These are phyloP conservation scores for Pichia sp. DNA, from an alignment of 1,139 yeast genomes.

Conservation along the genomic window DNA sequence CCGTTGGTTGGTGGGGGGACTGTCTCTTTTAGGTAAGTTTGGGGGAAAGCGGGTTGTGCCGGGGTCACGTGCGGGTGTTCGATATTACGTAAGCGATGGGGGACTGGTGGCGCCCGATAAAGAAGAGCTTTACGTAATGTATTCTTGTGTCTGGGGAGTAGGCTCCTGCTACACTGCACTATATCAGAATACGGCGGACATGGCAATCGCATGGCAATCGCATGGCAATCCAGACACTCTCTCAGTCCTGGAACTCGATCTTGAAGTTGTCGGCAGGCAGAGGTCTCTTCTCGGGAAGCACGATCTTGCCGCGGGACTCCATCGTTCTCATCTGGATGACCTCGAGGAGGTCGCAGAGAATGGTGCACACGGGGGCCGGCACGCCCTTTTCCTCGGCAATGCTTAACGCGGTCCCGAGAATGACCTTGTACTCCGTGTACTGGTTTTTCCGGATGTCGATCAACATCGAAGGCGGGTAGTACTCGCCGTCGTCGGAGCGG, in stretches of 20 bases:
- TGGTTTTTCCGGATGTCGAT: constrained; percentile 68
- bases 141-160: too few relatives aligned
- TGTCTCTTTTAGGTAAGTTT: too few relatives aligned
- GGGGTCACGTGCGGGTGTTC: too few relatives aligned
- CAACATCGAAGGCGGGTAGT: constrained; percentile 31
- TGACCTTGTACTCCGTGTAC: constrained; percentile 66
- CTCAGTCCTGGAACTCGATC: constrained; percentile 18
- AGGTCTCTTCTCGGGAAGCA: constrained; percentile 41
- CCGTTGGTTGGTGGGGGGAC: too few relatives aligned
- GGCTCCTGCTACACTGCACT: too few relatives aligned
- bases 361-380: constrained; percentile 52
- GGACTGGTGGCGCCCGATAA: too few relatives aligned
- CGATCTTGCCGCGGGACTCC: constrained; percentile 47
- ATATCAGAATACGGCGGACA: too few relatives aligned
- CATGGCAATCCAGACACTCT: too few relatives aligned
- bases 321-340: constrained; percentile 57
- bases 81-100: too few relatives aligned
- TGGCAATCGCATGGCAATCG: too few relatives aligned
- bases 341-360: constrained; percentile 54
- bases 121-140: too few relatives aligned
- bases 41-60: too few relatives aligned
- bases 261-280: constrained; percentile 23
- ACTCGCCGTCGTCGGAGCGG: constrained; percentile 22
- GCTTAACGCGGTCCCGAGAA: constrained; percentile 66
- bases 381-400: constrained; percentile 54